Base-by-base conservation (phyloP, 2,329 filamentous ascomycete genomes). In the Diaporthe destruens region DNA sequence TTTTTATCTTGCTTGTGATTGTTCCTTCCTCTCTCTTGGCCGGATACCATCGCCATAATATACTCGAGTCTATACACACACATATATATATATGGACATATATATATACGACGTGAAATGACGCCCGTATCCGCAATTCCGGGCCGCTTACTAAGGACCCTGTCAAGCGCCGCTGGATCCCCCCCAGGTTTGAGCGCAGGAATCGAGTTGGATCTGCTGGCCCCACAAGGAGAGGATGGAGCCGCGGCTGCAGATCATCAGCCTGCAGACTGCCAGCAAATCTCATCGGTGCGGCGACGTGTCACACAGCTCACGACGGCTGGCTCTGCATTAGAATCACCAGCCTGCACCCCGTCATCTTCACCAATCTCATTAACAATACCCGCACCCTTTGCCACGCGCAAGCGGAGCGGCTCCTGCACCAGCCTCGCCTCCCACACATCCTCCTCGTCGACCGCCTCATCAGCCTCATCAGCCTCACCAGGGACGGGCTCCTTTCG, bases 191-290 rank as follows among this genome's bases (percentile, higher is more conserved):
- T 39, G 39, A 51, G 39, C 55, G 44, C 29, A 25, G 63, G 18
- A 25, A 71, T 72, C 56, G 72, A 74, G 39, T 53, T 74, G 66
- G 59, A 71, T 51, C 67, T 71, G 32, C 66, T 74, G 8, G 59
- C 42, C 23, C 55, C 59, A 57, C 71, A 63, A 63, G 59, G n/a
- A n/a, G 34, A 42, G 6, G 14, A 23, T n/a, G 53, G 44, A 32
- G 59, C 34, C 55, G 44, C 56, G 12, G n/a, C 11, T 68, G 53
- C 42, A 61, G 29, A 61, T 59, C 54, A 53, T 63, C 69, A 57
- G 39, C 47, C 69, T 47, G 66, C 69, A 51, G 49, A 42, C 55
- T 49, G 65, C 51, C 68, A 59, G 55, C 39, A 56, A 55, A 42
- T 56, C 63, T 34, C 57, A 63, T 34, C 57, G 44, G 72, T 68